These are phyloP conservation scores for Fraxinus greggii DNA, from an alignment of 305 asterid species.

Conservation along the genomic window DNA sequence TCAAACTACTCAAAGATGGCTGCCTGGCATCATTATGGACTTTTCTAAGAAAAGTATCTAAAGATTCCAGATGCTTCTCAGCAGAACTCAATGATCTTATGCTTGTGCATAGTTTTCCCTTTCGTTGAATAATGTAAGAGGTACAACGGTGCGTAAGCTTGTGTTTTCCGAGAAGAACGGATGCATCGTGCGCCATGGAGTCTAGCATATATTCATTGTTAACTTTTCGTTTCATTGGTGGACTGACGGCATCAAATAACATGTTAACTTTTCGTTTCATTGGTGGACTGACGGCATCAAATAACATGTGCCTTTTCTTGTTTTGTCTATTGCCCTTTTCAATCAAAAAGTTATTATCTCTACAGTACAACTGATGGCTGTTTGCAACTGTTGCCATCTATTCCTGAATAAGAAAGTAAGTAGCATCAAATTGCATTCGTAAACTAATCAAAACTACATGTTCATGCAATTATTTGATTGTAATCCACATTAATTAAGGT, in stretches of 20 bases:
- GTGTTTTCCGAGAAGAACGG: conserved; percentile 17
- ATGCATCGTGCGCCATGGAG: conserved; percentile 18
- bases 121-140: conserved; percentile 26
- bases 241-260: not conserved
- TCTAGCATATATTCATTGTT: conserved; percentile 19
- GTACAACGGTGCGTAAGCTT: conserved; percentile 8
- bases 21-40: conserved; percentile 32
- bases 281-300: conserved; percentile 23
- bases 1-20: conserved; percentile 25
- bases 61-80: conserved; percentile 58
- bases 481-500: not conserved
- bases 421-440: not conserved
- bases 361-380: conserved; percentile 29
- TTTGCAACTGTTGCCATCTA: conserved; percentile 38
- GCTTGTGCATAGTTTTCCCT: conserved; percentile 29
- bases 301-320: conserved; percentile 27
- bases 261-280: too few species aligned
- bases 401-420: conserved; percentile 28
- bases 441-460: not conserved
- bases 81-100: conserved; percentile 34
- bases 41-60: conserved; percentile 61
- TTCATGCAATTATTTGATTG: not conserved
- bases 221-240: conserved; percentile 16
- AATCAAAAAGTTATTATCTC: conserved; percentile 25
- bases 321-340: conserved; percentile 24